phyloP scores from a whole-genome alignment of 163 green algal species.

The Scenedesmus sp. region DNA sequence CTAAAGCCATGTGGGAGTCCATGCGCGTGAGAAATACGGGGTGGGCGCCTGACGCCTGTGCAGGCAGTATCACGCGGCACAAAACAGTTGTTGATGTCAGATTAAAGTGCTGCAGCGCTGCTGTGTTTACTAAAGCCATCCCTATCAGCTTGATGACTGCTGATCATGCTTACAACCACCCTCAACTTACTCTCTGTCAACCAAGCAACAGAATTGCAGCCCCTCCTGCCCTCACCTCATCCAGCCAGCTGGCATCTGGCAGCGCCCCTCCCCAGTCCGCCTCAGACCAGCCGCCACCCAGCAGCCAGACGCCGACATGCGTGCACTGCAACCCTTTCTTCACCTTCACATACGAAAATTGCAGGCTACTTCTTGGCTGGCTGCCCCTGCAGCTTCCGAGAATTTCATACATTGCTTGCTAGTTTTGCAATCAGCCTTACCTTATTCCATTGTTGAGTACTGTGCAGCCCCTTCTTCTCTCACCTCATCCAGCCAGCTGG shows the following conservation, averaged over 20 bases:
- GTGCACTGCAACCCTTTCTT: too few relatives aligned
- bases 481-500: slow-evolving; percentile 66
- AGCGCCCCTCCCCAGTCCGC: slow-evolving; percentile 60
- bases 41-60: slow-evolving; percentile 41
- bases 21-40: slow-evolving; percentile 72
- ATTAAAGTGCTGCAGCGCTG: background rate
- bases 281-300: slow-evolving; percentile 75
- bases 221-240: slow-evolving; percentile 34
- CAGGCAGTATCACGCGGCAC: background rate
- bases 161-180: too few relatives aligned
- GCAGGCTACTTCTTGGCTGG: too few relatives aligned
- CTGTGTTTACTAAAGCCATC: background rate
- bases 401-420: too few relatives aligned
- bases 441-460: too few relatives aligned
- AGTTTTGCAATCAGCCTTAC: too few relatives aligned
- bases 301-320: slow-evolving; percentile 58
- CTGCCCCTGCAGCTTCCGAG: too few relatives aligned
- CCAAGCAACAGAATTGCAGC: too few relatives aligned
- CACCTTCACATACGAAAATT: too few relatives aligned
- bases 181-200: background rate
- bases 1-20: slow-evolving; percentile 78
- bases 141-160: too few relatives aligned
- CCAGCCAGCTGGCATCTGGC: slow-evolving; percentile 65
- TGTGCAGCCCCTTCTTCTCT: background rate
- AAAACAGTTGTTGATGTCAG: background rate